Percentiles rank a stretch among this genome's conserved stretches.
Conservation (phyloP, 768 basidiomycete genomes). For the Fistulinella prunicolor region DNA sequence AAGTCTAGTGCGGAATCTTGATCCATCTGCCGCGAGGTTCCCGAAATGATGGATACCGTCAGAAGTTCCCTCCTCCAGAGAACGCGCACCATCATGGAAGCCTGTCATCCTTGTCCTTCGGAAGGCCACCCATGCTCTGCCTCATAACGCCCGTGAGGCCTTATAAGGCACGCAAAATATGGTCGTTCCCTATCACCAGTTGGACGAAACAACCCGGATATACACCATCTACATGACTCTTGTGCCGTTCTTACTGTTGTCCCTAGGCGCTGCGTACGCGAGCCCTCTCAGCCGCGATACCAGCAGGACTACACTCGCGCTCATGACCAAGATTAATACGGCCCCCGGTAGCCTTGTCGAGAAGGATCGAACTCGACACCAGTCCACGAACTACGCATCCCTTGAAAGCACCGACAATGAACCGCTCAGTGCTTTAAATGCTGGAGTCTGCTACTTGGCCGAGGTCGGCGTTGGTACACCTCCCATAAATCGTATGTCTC, state of each 20-base stretch:
- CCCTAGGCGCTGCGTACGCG: constrained; percentile 6
- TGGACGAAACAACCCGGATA: too few relatives aligned
- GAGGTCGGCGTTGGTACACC: constrained; percentile 28
- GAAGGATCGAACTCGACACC: constrained; percentile 21
- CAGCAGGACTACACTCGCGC: constrained; percentile 11
- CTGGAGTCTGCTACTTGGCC: constrained; percentile 26
- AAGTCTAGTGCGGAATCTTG: too few relatives aligned
- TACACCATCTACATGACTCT: constrained; percentile 2
- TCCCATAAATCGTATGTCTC: constrained; percentile 18
- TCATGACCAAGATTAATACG: constrained; percentile 12
- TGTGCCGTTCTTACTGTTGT: constrained; percentile 10
- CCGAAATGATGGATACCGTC: too few relatives aligned
- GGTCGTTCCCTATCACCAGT: too few relatives aligned
- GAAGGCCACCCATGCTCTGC: too few relatives aligned
- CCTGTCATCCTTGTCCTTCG: too few relatives aligned
- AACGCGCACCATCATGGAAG: too few relatives aligned
- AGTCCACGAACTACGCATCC: constrained; percentile 1
- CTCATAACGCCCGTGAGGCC: too few relatives aligned
- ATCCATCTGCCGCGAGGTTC: too few relatives aligned
- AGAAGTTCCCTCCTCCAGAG: too few relatives aligned
- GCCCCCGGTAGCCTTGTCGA: constrained; percentile 11
- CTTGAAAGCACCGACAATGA: neutral
- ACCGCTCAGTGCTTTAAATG: constrained; percentile 18
- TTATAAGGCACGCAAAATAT: too few relatives aligned
- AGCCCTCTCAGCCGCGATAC: constrained; percentile 7